A percentile compares a stretch with the other conserved stretches of the same genome.
Conservation (phyloP, 371 early-diverging fungal genomes). For the Mortierella sp. region DNA sequence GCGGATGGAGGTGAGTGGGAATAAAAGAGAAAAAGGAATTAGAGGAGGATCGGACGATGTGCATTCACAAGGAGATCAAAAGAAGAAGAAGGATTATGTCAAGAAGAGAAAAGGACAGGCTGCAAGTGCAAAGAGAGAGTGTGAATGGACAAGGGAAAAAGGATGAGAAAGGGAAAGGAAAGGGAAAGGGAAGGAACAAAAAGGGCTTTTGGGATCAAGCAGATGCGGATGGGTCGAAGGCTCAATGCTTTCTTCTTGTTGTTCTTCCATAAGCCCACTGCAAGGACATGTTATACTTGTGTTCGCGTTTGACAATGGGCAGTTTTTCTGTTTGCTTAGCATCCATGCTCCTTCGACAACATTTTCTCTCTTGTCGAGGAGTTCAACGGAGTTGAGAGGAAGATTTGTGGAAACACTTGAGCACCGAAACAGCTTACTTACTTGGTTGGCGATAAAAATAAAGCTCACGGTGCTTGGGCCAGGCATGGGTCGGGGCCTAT, state of each 20-base stretch:
- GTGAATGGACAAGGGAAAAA: background rate
- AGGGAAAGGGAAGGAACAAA: background rate
- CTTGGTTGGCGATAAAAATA: too few species aligned
- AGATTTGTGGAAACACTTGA: too few species aligned
- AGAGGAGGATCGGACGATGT: background rate
- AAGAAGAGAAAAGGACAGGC: background rate
- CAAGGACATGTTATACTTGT: background rate
- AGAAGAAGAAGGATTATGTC: background rate
- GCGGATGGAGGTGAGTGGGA: background rate
- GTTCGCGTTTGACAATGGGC: background rate
- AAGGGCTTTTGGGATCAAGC: conserved; percentile 1
- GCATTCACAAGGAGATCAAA: background rate
- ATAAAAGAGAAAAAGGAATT: background rate
- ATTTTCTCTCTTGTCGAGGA: too few species aligned
- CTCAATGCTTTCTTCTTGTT: too few species aligned
- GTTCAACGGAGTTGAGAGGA: too few species aligned
- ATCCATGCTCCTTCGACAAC: too few species aligned
- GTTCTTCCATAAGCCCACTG: too few species aligned
- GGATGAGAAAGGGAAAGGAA: background rate
- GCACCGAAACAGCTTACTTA: too few species aligned
- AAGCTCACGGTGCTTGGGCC: background rate
- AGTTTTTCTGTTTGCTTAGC: too few species aligned
- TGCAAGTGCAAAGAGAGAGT: background rate
- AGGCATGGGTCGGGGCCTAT: background rate
- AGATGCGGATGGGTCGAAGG: background rate